Evolutionary conservation across 345 rosid species (phyloP).

Genomic region (Boechera divaricarpa): DNA sequence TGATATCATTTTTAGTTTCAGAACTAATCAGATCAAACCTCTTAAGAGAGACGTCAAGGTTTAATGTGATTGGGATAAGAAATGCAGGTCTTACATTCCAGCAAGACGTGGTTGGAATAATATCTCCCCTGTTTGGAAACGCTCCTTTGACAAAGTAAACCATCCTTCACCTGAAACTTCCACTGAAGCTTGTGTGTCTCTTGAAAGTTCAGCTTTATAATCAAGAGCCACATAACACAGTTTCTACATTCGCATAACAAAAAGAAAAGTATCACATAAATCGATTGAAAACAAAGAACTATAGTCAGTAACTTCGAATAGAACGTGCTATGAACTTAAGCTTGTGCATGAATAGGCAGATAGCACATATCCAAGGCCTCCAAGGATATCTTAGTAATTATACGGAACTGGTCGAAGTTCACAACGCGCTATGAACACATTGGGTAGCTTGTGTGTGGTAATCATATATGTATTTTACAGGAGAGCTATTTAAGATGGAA

Average conservation of each 20-base stretch:
- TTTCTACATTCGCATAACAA: constrained; percentile 53
- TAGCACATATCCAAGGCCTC: constrained; percentile 18
- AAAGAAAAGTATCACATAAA: constrained; percentile 38
- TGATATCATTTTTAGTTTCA: constrained; percentile 16
- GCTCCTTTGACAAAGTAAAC: constrained; percentile 82
- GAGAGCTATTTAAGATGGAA: constrained; percentile 14
- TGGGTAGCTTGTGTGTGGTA: background rate
- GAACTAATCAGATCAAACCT: background rate
- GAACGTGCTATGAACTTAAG: background rate
- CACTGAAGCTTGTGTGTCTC: constrained; percentile 67
- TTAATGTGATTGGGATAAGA: background rate
- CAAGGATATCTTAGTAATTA: background rate
- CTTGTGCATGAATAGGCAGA: constrained; percentile 3
- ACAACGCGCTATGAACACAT: constrained; percentile 5
- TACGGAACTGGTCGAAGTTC: constrained; percentile 8
- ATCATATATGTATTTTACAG: background rate
- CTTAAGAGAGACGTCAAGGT: background rate
- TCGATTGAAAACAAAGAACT: background rate
- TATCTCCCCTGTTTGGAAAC: constrained; percentile 93
- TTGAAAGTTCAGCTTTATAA: constrained; percentile 67
- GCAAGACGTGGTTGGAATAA: constrained; percentile 86
- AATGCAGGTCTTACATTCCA: constrained; percentile 70
- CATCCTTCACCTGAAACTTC: constrained; percentile 73
- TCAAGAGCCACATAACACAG: constrained; percentile 93
- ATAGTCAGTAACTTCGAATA: background rate